Evolutionary conservation across 768 basidiomycete genomes (phyloP).

Genomic region (Psilocybe subaeruginosa): DNA sequence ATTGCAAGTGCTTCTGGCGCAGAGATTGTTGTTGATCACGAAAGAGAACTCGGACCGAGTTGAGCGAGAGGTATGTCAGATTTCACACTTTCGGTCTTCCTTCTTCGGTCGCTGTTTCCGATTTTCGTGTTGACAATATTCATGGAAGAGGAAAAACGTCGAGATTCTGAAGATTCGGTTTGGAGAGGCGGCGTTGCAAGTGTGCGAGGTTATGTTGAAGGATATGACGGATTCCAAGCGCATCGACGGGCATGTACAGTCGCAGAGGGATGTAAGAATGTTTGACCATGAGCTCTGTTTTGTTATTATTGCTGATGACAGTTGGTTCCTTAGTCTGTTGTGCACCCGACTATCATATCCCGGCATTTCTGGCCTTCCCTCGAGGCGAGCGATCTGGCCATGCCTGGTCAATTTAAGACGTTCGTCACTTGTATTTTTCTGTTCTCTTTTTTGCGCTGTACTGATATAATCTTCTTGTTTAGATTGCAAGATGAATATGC

Average conservation of each 20-base stretch:
- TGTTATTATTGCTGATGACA: neutral
- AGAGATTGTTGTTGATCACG: constrained; percentile 77
- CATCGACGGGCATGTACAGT: constrained; percentile 86
- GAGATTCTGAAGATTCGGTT: constrained; percentile 96
- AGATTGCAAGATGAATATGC: constrained; percentile 81
- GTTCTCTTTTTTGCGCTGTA: neutral
- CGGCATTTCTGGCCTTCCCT: constrained; percentile 94
- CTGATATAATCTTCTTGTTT: constrained; percentile 1
- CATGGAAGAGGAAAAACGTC: constrained; percentile 78
- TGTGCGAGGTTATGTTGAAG: constrained; percentile 97
- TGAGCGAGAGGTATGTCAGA: constrained; percentile 59
- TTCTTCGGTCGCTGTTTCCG: neutral
- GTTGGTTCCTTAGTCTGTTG: constrained; percentile 48
- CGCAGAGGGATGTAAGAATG: constrained; percentile 60
- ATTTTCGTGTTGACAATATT: neutral
- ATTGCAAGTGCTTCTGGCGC: constrained; percentile 88
- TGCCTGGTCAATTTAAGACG: constrained; percentile 88
- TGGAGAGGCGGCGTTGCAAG: constrained; percentile 89
- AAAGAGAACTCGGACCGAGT: constrained; percentile 82
- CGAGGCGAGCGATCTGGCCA: constrained; percentile 67
- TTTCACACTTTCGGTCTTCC: neutral
- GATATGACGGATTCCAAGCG: constrained; percentile 96
- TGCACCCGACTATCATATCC: constrained; percentile 93
- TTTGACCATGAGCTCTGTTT: neutral
- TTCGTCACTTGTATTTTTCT: constrained; percentile 37